Evolutionary conservation across 257 asterid species (phyloP).

Genomic region (Scutellaria galericulata): DNA sequence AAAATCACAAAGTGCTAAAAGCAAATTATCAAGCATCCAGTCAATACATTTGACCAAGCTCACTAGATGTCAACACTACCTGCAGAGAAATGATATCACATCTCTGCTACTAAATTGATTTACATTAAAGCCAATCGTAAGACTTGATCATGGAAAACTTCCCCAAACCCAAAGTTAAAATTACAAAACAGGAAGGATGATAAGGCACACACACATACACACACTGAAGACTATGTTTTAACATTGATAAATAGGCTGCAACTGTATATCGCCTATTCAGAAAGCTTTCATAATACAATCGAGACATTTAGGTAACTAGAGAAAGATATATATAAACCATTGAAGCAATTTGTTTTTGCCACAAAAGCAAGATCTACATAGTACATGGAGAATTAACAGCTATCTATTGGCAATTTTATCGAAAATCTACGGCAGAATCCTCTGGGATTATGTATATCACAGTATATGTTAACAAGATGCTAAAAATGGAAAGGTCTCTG

Average conservation of each 20-base stretch:
- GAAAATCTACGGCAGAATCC: conserved; percentile 7
- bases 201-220: neutral
- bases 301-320: conserved; percentile 9
- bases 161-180: neutral
- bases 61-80: neutral
- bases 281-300: neutral
- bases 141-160: neutral
- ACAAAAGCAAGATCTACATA: neutral
- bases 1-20: neutral
- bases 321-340: neutral
- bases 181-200: neutral
- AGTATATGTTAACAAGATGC: conserved; percentile 9
- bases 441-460: neutral
- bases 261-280: conserved; percentile 2
- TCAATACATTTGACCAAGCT: neutral
- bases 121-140: neutral
- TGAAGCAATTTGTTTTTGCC: neutral
- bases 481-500: neutral
- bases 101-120: conserved; percentile 4
- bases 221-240: neutral
- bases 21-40: neutral
- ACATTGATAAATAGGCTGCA: neutral
- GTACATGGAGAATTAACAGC: neutral
- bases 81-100: neutral
- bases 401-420: neutral